Conservation (phyloP, 2,329 filamentous ascomycete genomes). For the Colletotrichum trifolii region DNA sequence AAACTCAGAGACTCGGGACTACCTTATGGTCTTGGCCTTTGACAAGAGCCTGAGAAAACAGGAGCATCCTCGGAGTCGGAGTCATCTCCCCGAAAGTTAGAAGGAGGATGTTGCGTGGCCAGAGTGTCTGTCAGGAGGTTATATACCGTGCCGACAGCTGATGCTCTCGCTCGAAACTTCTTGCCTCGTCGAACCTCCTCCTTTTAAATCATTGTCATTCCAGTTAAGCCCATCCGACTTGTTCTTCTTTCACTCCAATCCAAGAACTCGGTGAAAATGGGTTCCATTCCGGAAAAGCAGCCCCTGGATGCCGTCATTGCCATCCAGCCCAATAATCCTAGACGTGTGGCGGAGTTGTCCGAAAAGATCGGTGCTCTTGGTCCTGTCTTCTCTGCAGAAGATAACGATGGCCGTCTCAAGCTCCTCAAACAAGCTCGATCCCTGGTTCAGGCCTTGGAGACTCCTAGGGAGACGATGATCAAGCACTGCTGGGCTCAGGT, state of each 20-base stretch:
- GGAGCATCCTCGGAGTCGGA: too few relatives aligned
- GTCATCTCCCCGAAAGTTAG: too few relatives aligned
- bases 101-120: too few relatives aligned
- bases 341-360: not conserved
- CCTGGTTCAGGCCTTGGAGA: slow-evolving; percentile 39
- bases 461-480: slow-evolving; percentile 45
- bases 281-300: slow-evolving; percentile 14
- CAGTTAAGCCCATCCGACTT: not conserved
- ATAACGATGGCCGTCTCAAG: slow-evolving; percentile 9
- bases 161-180: too few relatives aligned
- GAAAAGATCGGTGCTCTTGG: slow-evolving; percentile 3
- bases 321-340: slow-evolving; percentile 3
- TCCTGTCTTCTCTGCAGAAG: not conserved
- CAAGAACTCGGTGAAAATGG: not conserved
- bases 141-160: too few relatives aligned
- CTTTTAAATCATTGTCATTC: too few relatives aligned
- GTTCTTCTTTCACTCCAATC: not conserved
- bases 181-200: too few relatives aligned
- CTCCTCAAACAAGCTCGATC: slow-evolving; percentile 22
- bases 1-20: too few relatives aligned
- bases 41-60: too few relatives aligned
- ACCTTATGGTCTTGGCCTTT: too few relatives aligned
- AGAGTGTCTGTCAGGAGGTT: too few relatives aligned
- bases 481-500: slow-evolving; percentile 46
- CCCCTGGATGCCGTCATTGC: slow-evolving; percentile 5